Conservation (phyloP, 176 grass and related monocot species). For the Cocos nucifera region DNA sequence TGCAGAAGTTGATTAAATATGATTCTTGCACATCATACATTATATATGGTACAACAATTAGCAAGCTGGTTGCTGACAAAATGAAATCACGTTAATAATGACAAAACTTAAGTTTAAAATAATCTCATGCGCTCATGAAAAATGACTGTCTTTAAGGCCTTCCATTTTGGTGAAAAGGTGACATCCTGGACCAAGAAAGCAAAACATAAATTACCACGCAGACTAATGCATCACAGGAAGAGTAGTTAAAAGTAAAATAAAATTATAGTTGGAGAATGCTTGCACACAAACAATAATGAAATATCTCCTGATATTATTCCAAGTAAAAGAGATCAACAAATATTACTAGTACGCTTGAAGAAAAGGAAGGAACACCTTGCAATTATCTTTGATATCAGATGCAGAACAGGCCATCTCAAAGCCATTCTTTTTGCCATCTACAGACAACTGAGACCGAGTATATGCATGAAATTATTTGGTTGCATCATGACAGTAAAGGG, state of each 20-base stretch:
- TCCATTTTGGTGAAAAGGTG: constrained; percentile 65
- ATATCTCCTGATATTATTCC: too few species aligned
- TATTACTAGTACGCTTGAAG: too few species aligned
- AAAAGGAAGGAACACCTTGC: constrained; percentile 32
- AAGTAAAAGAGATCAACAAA: too few species aligned
- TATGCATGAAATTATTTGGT: constrained; percentile 6
- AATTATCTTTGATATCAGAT: constrained; percentile 36
- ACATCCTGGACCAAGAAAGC: constrained; percentile 36
- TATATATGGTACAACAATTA: too few species aligned
- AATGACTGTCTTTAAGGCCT: constrained; percentile 71
- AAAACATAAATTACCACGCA: constrained; percentile 10
- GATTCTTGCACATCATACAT: too few species aligned
- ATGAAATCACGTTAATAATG: too few species aligned
- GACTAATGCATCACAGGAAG: neutral
- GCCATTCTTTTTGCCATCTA: constrained; percentile 13
- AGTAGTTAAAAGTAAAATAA: neutral
- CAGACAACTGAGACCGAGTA: constrained; percentile 16
- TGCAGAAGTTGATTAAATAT: too few species aligned
- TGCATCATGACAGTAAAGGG: constrained; percentile 3
- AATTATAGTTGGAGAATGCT: too few species aligned
- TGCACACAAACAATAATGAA: too few species aligned
- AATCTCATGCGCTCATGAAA: constrained; percentile 50
- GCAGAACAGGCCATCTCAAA: constrained; percentile 24
- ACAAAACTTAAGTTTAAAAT: neutral
- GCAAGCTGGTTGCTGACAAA: too few species aligned